A percentile compares a stretch with the other conserved stretches of the same genome.
These are phyloP conservation scores for Grifola frondosa DNA, from an alignment of 1,284 basidiomycete species.

Conservation along the genomic window DNA sequence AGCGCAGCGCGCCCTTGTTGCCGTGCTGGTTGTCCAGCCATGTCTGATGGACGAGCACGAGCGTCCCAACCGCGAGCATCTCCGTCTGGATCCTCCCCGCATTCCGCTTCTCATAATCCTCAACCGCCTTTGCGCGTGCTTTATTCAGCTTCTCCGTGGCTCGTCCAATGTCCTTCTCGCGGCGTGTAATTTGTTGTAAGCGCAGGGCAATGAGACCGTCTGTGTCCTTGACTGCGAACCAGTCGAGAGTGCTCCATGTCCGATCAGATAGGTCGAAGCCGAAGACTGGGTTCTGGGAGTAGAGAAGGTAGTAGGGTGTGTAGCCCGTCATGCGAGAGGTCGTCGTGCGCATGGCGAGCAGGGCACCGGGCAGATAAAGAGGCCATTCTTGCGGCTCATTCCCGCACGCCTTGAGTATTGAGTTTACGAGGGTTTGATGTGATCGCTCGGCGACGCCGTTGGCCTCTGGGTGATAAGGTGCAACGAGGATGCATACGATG, in stretches of 20 bases:
- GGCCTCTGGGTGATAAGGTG: conserved; percentile 34
- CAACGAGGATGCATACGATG: conserved; percentile 15
- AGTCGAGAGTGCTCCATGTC: conserved; percentile 33
- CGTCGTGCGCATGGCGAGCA: conserved; percentile 26
- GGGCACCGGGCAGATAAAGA: conserved; percentile 10
- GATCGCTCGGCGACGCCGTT: conserved; percentile 32
- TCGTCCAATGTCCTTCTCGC: conserved; percentile 11
- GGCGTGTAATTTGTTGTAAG: conserved; percentile 21
- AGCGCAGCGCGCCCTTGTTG: conserved; percentile 26
- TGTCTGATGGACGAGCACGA: conserved; percentile 31
- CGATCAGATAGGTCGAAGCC: conserved; percentile 32
- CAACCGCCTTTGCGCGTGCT: conserved; percentile 20
- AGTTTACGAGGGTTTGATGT: conserved; percentile 25
- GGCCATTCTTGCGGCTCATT: conserved; percentile 24
- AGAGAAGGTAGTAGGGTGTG: conserved; percentile 35
- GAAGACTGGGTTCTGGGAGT: conserved; percentile 32
- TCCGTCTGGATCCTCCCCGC: conserved; percentile 11
- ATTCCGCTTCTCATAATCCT: conserved; percentile 23
- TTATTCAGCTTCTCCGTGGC: conserved; percentile 14
- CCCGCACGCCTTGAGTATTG: conserved; percentile 24
- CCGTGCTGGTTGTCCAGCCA: conserved; percentile 31
- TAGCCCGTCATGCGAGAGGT: conserved; percentile 29
- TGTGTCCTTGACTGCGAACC: conserved; percentile 21
- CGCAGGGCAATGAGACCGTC: conserved; percentile 28
- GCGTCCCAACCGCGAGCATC: conserved; percentile 24